A percentile compares a stretch with the other conserved stretches of the same genome.
These are phyloP conservation scores for Dalechampia spathulata DNA, from an alignment of 441 rosid species.

Conservation along the genomic window DNA sequence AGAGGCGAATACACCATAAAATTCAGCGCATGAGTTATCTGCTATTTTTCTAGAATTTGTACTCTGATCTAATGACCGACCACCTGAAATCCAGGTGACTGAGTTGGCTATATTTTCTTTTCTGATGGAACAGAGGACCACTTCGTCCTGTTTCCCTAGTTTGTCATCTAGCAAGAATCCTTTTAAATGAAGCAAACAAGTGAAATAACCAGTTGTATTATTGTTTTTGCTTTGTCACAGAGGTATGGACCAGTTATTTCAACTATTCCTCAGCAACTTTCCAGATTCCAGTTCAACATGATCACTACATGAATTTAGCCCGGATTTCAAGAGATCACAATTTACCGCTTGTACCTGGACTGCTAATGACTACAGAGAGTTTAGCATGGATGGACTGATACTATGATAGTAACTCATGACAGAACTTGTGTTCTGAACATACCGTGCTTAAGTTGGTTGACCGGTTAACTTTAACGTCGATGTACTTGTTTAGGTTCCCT, in stretches of 20 bases:
- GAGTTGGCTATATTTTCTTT: background rate
- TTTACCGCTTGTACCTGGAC: background rate
- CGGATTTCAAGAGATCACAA: background rate
- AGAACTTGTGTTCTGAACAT: background rate
- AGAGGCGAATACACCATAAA: no score
- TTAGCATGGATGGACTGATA: background rate
- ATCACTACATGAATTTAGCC: conserved; percentile 42
- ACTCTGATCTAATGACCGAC: background rate
- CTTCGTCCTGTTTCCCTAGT: no score
- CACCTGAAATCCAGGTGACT: background rate
- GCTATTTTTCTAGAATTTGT: background rate
- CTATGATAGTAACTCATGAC: conserved; percentile 11
- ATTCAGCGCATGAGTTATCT: no score
- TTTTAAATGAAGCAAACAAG: no score
- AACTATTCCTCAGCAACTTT: conserved; percentile 98
- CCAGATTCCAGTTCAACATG: conserved; percentile 99
- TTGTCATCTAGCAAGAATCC: background rate
- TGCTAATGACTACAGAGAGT: background rate
- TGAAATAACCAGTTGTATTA: no score
- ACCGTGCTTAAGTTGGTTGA: conserved; percentile 1
- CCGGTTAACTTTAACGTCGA: no score
- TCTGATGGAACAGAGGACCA: no score
- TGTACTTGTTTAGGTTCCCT: conserved; percentile 1
- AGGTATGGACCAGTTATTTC: conserved; percentile 97
- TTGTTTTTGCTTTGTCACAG: conserved; percentile 32